Base-by-base conservation (phyloP, 108 stramenopile species). In the Seminavis robusta region DNA sequence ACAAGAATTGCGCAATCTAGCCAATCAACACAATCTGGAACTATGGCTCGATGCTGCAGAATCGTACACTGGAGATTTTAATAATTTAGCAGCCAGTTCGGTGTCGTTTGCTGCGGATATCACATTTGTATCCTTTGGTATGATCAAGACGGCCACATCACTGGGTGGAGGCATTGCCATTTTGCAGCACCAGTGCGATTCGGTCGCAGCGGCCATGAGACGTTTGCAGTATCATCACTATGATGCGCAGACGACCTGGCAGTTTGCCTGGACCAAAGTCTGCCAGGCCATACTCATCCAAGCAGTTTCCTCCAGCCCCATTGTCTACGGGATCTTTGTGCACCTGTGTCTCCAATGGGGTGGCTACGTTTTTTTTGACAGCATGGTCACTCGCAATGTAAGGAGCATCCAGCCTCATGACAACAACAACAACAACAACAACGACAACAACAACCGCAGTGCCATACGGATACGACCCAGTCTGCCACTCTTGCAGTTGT, bases 1-100 rank as follows among this genome's bases (percentile, higher is more conserved):
- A 67, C 27, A 47, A 31, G 9, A 61, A 16, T 34, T 92, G 38
- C 67, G 83, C 45, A 34, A 10, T 21, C 23, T 83, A 1, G 80
- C 80, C 5, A 52, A 78, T 31, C 30, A 46, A 10, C 61, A 74
- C 47, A 31, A 55, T 9, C 9, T 89, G 26, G 85, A 89, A 29
- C 33, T 92, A 19, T 76, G 81, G 73, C 87, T 89, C 51, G 91
- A 92, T 62, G 82, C 87, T 66, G 91, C 91, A n/a, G 80, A 92
- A 54, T 83, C 80, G 45, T 92, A 80, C 54, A 68, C 67, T 23
- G 91, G 91, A 31, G 40, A 69, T 2, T 52, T 62, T 16, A 47
- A 47, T 2, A 49, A 52, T 7, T 19, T n/a, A 48, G 63, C 15
- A 61, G 64, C 16, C 64, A 79, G 21, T 47, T 53, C 3, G 82